Percentiles rank a stretch among this genome's conserved stretches.
These are phyloP conservation scores for Helotiales sp. DNA, from an alignment of 2,329 filamentous ascomycete genomes.

Conservation along the genomic window DNA sequence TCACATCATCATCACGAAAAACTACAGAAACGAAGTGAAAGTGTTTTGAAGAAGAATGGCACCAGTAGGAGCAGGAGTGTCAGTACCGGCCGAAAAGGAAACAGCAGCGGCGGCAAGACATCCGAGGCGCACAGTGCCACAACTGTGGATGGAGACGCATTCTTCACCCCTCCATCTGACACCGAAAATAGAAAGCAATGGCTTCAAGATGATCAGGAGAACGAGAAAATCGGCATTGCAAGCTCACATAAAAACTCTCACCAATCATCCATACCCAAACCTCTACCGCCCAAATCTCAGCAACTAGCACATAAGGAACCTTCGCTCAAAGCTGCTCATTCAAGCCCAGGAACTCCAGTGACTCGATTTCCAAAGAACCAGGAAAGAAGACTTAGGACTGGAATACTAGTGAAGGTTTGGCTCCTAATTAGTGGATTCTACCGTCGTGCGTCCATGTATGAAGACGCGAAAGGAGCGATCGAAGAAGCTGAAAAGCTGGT, in stretches of 20 bases:
- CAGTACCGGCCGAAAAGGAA: conserved; percentile 53
- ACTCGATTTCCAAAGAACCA: conserved; percentile 58
- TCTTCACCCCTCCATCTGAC: conserved; percentile 55
- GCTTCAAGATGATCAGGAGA: conserved; percentile 41
- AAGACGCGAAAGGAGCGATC: conserved; percentile 80
- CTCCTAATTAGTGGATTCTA: conserved; percentile 89
- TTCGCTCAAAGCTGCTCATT: conserved; percentile 25
- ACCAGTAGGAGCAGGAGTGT: conserved; percentile 58
- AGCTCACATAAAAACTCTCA: conserved; percentile 17
- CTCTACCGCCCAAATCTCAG: conserved; percentile 36
- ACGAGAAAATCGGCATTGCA: conserved; percentile 7
- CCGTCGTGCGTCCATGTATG: conserved; percentile 76
- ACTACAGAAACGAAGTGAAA: conserved; percentile 45
- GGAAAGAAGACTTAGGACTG: conserved; percentile 54
- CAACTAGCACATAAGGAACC: conserved; percentile 37
- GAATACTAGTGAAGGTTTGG: conserved; percentile 79
- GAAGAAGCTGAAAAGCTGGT: conserved; percentile 82
- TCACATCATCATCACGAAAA: conserved; percentile 44
- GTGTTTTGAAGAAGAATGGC: conserved; percentile 46
- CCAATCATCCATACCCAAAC: conserved; percentile 17
- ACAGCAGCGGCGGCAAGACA: conserved; percentile 45
- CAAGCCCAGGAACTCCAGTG: conserved; percentile 30
- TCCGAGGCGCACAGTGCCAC: conserved; percentile 47
- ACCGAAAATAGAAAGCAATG: conserved; percentile 43
- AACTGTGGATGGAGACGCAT: conserved; percentile 56